These are phyloP conservation scores for Mucor piriformis DNA, from an alignment of 371 early-diverging fungal species.

Conservation along the genomic window DNA sequence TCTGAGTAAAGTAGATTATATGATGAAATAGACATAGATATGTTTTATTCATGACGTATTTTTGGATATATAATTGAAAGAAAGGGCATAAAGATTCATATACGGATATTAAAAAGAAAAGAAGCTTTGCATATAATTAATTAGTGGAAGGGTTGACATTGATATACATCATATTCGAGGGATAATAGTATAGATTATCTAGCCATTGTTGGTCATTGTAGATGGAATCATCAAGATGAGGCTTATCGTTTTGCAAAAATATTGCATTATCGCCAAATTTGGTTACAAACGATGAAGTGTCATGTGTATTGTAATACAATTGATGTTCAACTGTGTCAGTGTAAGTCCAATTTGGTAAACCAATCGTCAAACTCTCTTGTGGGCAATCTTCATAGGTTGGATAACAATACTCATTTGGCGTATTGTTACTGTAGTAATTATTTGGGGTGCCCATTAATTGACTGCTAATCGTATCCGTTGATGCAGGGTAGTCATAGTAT, in stretches of 20 bases:
- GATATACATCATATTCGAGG: neutral
- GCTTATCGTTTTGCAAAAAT: neutral
- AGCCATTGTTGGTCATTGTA: neutral
- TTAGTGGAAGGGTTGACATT: no score
- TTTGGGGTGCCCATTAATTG: neutral
- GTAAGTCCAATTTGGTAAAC: neutral
- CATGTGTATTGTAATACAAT: constrained; percentile 2
- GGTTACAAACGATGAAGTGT: neutral
- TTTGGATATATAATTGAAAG: constrained; percentile 38
- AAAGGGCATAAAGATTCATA: constrained; percentile 19
- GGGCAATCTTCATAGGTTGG: neutral
- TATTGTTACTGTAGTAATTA: neutral
- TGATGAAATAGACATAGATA: no score
- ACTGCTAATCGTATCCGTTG: neutral
- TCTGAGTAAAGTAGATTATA: neutral
- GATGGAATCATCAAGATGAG: neutral
- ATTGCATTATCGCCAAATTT: neutral
- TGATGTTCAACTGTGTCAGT: neutral
- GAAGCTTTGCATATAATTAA: no score
- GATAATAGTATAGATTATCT: neutral
- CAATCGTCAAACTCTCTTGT: neutral
- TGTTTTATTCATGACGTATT: no score
- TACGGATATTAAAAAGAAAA: constrained; percentile 45
- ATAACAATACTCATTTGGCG: neutral
- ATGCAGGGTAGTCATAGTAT: neutral